Evolutionary conservation across 345 rosid species (phyloP).

Genomic region (Pistacia vera): DNA sequence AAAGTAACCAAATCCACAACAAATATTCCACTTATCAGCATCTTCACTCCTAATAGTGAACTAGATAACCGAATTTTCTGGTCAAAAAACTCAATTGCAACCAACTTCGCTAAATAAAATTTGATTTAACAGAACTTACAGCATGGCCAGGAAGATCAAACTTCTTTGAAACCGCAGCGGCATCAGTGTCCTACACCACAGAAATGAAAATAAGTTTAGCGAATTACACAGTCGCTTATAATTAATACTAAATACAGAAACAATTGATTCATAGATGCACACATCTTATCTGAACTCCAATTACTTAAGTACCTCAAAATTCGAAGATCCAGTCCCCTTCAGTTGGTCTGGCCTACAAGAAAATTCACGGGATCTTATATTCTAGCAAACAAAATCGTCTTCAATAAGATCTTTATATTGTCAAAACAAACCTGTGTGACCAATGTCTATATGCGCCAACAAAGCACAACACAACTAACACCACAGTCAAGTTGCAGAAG

Average conservation of each 20-base stretch:
- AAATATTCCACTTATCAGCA: too few relatives aligned
- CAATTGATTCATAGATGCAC: background rate
- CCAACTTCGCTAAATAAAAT: too few relatives aligned
- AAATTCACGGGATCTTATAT: background rate
- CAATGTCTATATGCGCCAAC: constrained; percentile 65
- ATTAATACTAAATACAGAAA: background rate
- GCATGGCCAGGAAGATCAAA: constrained; percentile 81
- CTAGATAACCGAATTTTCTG: too few relatives aligned
- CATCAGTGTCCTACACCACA: constrained; percentile 47
- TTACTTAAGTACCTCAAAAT: constrained; percentile 41
- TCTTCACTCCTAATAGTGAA: too few relatives aligned
- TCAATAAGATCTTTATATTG: background rate
- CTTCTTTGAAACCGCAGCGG: constrained; percentile 46
- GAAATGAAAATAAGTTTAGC: constrained; percentile 10
- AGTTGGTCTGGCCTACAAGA: constrained; percentile 40
- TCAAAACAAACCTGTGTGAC: constrained; percentile 54
- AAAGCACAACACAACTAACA: constrained; percentile 45
- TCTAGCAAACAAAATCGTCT: constrained; percentile 18
- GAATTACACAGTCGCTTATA: background rate
- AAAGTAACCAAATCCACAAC: background rate
- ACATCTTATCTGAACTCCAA: background rate
- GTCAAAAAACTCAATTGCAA: too few relatives aligned
- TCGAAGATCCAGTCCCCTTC: constrained; percentile 30
- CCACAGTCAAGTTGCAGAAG: constrained; percentile 48
- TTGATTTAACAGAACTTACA: constrained; percentile 41